Evolutionary conservation across 2,329 filamentous ascomycete species (phyloP).

Genomic region (Fonsecaea erecta): DNA sequence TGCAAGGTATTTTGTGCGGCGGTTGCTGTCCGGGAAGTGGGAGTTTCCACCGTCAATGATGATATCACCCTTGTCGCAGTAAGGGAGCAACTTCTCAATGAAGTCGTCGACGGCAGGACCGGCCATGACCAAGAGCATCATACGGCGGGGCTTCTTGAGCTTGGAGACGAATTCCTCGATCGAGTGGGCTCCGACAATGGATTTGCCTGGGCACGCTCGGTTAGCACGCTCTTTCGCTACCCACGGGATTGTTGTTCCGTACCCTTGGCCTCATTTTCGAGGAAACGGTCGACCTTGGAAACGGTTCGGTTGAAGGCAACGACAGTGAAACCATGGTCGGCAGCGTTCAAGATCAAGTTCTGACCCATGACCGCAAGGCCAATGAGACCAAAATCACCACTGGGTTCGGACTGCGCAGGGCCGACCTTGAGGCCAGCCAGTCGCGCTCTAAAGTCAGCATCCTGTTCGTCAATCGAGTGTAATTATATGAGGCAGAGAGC

Average conservation of each 20-base stretch:
- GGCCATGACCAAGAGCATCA: conserved; percentile 99
- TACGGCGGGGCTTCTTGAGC: conserved; percentile 93
- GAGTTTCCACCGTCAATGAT: conserved; percentile 99
- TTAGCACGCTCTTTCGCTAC: conserved; percentile 41
- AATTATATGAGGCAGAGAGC: conserved; percentile 7
- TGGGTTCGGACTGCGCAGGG: conserved; percentile 59
- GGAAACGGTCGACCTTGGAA: conserved; percentile 94
- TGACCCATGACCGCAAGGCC: conserved; percentile 89
- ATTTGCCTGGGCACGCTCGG: conserved; percentile 68
- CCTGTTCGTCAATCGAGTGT: conserved; percentile 42
- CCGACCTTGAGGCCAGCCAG: conserved; percentile 75
- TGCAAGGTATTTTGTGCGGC: conserved; percentile 85
- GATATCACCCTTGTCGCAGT: conserved; percentile 86
- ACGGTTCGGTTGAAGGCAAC: conserved; percentile 99
- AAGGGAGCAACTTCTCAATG: conserved; percentile 90
- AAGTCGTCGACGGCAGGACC: conserved; percentile 98
- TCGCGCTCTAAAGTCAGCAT: conserved; percentile 68
- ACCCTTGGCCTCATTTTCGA: conserved; percentile 87
- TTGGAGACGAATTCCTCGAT: conserved; percentile 94
- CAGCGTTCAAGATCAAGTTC: conserved; percentile 89
- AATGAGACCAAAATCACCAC: conserved; percentile 89
- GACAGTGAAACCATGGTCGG: conserved; percentile 92
- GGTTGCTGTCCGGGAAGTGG: conserved; percentile 98
- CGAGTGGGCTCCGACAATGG: conserved; percentile 89
- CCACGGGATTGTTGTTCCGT: conserved; percentile 36